These are phyloP conservation scores for Rhazya stricta DNA, from an alignment of 257 asterid genomes.

Conservation along the genomic window DNA sequence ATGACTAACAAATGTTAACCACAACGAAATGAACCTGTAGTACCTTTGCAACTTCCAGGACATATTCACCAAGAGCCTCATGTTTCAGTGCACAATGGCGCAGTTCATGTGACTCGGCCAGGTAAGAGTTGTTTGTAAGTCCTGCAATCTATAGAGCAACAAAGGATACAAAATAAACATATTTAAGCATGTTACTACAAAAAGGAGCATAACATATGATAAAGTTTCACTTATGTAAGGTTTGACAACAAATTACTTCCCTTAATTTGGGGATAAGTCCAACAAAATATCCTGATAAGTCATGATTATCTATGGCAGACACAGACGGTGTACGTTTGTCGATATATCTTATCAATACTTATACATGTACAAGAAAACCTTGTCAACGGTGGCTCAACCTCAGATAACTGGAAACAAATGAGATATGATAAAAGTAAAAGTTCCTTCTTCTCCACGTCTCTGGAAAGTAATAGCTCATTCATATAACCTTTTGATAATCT, in stretches of 20 bases:
- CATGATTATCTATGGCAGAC: neutral
- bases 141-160: constrained; percentile 48
- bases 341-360: neutral
- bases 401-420: neutral
- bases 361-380: neutral
- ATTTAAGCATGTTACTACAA: constrained; percentile 8
- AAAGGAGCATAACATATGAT: neutral
- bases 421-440: neutral
- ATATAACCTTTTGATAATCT: neutral
- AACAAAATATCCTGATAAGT: neutral
- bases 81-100: constrained; percentile 79
- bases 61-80: constrained; percentile 69
- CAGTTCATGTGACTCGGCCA: constrained; percentile 69
- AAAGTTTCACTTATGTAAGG: neutral
- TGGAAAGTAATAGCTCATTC: neutral
- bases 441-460: constrained; percentile 6
- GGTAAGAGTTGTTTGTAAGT: constrained; percentile 86
- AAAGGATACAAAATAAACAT: constrained; percentile 10
- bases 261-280: neutral
- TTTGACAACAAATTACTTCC: neutral
- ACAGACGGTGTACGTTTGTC: neutral
- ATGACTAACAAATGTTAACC: neutral
- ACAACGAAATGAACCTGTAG: constrained; percentile 16
- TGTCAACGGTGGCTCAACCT: neutral
- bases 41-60: constrained; percentile 95